Base-by-base conservation (phyloP, 2,329 filamentous ascomycete genomes). In the Clarireedia monteithiana region DNA sequence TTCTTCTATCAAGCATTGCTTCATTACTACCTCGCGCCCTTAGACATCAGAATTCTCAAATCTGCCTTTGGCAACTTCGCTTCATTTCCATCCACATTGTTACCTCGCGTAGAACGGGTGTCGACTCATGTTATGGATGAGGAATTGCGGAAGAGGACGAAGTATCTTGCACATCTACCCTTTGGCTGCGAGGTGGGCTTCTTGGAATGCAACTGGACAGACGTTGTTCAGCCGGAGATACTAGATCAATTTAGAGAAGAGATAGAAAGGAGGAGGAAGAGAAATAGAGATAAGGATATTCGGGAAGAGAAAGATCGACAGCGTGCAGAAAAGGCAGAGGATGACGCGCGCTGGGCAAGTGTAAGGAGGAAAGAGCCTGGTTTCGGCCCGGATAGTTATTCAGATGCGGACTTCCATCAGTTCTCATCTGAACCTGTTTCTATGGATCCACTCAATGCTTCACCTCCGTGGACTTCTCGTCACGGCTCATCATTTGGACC, bases 141-240 rank as follows among this genome's bases (percentile, higher is more conserved):
- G 63, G 85, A 89, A 36, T 69, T 89, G 20, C 77, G 85, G 40
- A 86, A 84, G 67, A 77, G 84, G 52, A 79, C 83, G 39, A 89
- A 87, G 68, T 89, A 89, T 60, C 74, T 89, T 6, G 78, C 79
- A 1, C 86, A 89, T 68, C 73, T 89, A 6, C 86, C 86, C 0
- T 81, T 85, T 63, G 86, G 86, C 10, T 88, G 84, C 66, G 85
- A 89, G 67, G 84, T 89, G 20, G 81, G 74, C 47, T 89, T 89
- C 63, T 71, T 89, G 2, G 86, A 89, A 70, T 89, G 86, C 63
- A 85, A 89, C 65, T 89, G 86, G 86, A 85, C 83, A 1, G 85
- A 88, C 64, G 78, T 85, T 1, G 84, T 89, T 14, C 72, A 74
- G 2, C 77, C 81, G 0, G 79, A 82, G 46, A 72, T 88, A 5